Conservation (phyloP, 805 yeast species). For the Cyberlindnera galapagoensis region DNA sequence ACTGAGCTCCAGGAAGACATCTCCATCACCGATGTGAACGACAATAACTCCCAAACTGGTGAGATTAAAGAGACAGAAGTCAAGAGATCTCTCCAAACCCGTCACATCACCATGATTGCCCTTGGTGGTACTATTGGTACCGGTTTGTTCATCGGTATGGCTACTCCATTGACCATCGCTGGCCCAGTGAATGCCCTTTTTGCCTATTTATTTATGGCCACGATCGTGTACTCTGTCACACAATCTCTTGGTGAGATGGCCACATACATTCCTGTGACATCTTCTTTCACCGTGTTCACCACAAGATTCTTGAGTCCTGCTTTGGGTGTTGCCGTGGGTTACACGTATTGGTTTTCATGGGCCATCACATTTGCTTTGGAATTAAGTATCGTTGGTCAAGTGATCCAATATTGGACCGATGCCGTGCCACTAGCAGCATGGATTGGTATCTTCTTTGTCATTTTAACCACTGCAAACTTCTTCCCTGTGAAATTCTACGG, state of each 20-base stretch:
- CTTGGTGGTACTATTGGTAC: conserved; percentile 79
- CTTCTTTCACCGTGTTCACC: conserved; percentile 63
- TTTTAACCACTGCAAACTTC: conserved; percentile 47
- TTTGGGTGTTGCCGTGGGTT: conserved; percentile 65
- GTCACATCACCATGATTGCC: conserved; percentile 73
- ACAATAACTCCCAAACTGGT: conserved; percentile 7
- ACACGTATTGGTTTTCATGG: conserved; percentile 75
- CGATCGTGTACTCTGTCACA: conserved; percentile 57
- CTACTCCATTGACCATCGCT: conserved; percentile 44
- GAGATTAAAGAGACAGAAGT: conserved; percentile 34
- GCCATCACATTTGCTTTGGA: conserved; percentile 72
- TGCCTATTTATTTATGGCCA: conserved; percentile 61
- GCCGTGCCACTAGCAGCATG: conserved; percentile 68
- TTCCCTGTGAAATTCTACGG: conserved; percentile 68
- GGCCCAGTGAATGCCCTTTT: conserved; percentile 69
- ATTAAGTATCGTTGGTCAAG: conserved; percentile 63
- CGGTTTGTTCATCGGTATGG: conserved; percentile 63
- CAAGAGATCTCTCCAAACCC: conserved; percentile 52
- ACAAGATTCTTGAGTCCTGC: conserved; percentile 62
- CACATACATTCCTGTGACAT: conserved; percentile 61
- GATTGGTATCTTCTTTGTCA: conserved; percentile 59
- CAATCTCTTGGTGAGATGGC: conserved; percentile 80
- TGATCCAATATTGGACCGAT: conserved; percentile 57
- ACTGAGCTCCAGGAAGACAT: too few relatives aligned
- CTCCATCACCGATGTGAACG: too few relatives aligned